Conservation (phyloP, 2,329 filamentous ascomycete genomes). For the Apiospora phragmitis region DNA sequence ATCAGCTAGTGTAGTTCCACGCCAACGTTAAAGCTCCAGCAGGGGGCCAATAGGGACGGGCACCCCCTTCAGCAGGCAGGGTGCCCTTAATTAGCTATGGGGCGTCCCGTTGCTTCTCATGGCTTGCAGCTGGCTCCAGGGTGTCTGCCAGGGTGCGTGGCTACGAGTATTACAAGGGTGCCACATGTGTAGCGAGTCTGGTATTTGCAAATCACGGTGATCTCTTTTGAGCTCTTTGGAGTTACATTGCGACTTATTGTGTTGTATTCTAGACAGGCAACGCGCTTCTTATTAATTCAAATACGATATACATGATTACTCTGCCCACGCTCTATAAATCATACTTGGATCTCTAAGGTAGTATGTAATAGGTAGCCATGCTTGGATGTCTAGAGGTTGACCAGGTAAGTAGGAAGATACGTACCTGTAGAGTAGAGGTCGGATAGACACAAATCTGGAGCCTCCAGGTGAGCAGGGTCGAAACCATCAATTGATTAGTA, state of each 20-base stretch:
- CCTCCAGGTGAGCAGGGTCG: neutral
- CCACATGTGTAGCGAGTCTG: neutral
- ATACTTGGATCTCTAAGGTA: no score
- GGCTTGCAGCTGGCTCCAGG: neutral
- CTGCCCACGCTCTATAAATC: neutral
- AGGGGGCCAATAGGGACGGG: neutral
- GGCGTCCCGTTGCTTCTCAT: neutral
- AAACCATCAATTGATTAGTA: neutral
- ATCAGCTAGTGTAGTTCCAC: neutral
- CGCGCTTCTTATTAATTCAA: neutral
- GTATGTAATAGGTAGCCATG: neutral
- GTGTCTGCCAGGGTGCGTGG: neutral
- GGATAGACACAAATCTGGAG: neutral
- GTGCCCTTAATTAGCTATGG: neutral
- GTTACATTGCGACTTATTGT: neutral
- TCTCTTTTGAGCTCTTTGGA: neutral
- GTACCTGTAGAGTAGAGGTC: neutral
- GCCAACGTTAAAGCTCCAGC: neutral
- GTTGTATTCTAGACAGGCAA: neutral
- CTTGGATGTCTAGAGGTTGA: neutral
- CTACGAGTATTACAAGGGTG: neutral
- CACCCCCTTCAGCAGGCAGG: neutral
- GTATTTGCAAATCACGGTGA: constrained; percentile 7
- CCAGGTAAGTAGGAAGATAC: neutral
- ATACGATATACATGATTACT: neutral